A percentile compares a stretch with the other conserved stretches of the same genome.
These are phyloP conservation scores for Fraxinus cuspidata DNA, from an alignment of 257 asterid genomes.

Conservation along the genomic window DNA sequence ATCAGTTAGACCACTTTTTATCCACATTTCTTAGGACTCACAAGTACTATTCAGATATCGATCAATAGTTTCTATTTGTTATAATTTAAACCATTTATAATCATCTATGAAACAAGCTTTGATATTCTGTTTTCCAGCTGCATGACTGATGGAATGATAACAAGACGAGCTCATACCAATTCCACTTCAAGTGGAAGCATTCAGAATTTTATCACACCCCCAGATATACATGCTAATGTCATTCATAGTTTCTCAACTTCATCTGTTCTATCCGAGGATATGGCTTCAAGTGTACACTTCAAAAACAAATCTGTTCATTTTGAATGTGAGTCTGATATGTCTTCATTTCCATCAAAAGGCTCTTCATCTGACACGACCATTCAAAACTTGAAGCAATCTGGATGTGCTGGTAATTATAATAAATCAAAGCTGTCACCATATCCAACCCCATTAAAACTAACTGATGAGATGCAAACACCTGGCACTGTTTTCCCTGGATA, in stretches of 20 bases:
- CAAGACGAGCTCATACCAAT: constrained; percentile 33
- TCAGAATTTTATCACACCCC: constrained; percentile 28
- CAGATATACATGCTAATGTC: constrained; percentile 24
- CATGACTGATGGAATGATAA: constrained; percentile 48
- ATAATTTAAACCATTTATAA: too few species aligned
- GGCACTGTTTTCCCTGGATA: constrained; percentile 81
- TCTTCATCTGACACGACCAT: constrained; percentile 48
- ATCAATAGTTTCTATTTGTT: too few species aligned
- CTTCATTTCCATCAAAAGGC: constrained; percentile 42
- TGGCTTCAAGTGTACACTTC: constrained; percentile 37
- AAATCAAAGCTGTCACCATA: constrained; percentile 52
- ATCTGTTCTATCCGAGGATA: constrained; percentile 37
- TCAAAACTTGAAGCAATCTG: constrained; percentile 39
- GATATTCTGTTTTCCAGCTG: constrained; percentile 41
- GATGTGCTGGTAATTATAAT: constrained; percentile 30
- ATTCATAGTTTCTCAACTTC: constrained; percentile 30
- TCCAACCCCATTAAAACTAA: constrained; percentile 75
- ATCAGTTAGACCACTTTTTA: too few species aligned
- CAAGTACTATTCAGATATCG: too few species aligned
- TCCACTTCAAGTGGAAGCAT: constrained; percentile 34
- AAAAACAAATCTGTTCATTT: constrained; percentile 50
- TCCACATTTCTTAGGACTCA: too few species aligned
- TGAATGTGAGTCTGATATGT: constrained; percentile 38
- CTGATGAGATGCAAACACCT: constrained; percentile 89
- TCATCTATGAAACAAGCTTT: too few species aligned